phyloP scores from a whole-genome alignment of 805 yeast genomes.

The Saccharomycopsis malanga region DNA sequence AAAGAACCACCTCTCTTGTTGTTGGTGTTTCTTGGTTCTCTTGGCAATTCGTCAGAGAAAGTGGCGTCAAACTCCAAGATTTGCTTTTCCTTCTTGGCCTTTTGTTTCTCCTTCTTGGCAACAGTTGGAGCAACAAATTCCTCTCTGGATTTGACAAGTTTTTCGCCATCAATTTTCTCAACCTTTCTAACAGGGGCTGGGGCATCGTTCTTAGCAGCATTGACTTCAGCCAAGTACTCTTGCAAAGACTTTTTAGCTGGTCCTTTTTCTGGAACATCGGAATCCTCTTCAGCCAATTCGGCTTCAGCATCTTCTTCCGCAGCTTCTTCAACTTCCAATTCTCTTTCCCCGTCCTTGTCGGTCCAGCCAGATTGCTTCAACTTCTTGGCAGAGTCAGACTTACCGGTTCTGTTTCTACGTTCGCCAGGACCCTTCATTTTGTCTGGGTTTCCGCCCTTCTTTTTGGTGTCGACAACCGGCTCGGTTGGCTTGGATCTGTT shows the following conservation, averaged over 20 bases:
- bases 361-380: constrained; percentile 81
- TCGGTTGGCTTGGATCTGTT: constrained; percentile 44
- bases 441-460: constrained; percentile 50
- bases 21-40: constrained; percentile 28
- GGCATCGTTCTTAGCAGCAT: constrained; percentile 41
- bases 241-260: constrained; percentile 61
- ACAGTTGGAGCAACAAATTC: constrained; percentile 51
- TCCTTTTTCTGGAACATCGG: constrained; percentile 35
- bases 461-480: constrained; percentile 46
- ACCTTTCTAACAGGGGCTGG: constrained; percentile 34
- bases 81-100: constrained; percentile 77
- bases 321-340: constrained; percentile 46
- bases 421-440: constrained; percentile 47
- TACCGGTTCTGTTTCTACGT: constrained; percentile 82
- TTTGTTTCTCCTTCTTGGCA: constrained; percentile 61
- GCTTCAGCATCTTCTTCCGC: constrained; percentile 35
- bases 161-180: constrained; percentile 42
- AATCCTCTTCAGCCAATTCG: constrained; percentile 36
- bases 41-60: constrained; percentile 53
- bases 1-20: constrained; percentile 32
- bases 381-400: constrained; percentile 79
- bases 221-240: constrained; percentile 74
- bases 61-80: constrained; percentile 67
- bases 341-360: constrained; percentile 64
- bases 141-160: constrained; percentile 56